Conservation (phyloP, 768 basidiomycete species). For the Hericium alpestre region DNA sequence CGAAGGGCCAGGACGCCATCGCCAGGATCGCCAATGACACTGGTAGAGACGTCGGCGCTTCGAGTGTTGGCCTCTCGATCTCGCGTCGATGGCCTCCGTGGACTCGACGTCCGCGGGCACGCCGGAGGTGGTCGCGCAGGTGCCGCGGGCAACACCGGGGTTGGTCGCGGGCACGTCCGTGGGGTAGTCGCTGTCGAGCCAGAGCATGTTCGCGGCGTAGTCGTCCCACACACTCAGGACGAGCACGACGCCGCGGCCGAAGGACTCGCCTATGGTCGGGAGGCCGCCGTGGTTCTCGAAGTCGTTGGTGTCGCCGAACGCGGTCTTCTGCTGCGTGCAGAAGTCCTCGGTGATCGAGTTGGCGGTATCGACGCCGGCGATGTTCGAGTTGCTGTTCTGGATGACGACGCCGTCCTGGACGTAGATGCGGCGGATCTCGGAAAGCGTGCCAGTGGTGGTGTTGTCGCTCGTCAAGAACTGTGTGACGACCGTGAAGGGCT, state of each 20-base stretch:
- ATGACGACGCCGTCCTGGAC: slow-evolving; percentile 42
- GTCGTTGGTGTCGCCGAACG: slow-evolving; percentile 31
- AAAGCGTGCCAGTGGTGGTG: slow-evolving; percentile 34
- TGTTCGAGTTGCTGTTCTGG: slow-evolving; percentile 36
- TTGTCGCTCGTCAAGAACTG: slow-evolving; percentile 40
- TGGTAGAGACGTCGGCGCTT: background rate
- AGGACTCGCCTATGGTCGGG: slow-evolving; percentile 20
- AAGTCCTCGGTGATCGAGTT: slow-evolving; percentile 38
- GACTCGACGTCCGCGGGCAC: slow-evolving; percentile 34
- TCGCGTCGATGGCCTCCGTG: background rate
- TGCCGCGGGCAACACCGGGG: slow-evolving; percentile 39
- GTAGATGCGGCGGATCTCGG: slow-evolving; percentile 43
- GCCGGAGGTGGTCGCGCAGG: slow-evolving; percentile 39
- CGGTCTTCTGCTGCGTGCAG: slow-evolving; percentile 34
- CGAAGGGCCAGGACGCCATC: background rate
- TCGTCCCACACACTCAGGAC: slow-evolving; percentile 45
- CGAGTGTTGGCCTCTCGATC: background rate
- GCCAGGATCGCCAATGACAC: background rate
- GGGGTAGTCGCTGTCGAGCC: slow-evolving; percentile 46
- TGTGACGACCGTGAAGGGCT: slow-evolving; percentile 43
- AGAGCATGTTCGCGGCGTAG: slow-evolving; percentile 43
- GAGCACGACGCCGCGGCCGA: slow-evolving; percentile 34
- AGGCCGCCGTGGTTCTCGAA: slow-evolving; percentile 33
- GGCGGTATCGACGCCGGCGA: slow-evolving; percentile 29
- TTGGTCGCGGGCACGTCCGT: slow-evolving; percentile 15